Evolutionary conservation across 495 filamentous ascomycete species (phyloP), one percentile per base, ranked within the genome.

Genomic region (Xylaria palmicola): DNA sequence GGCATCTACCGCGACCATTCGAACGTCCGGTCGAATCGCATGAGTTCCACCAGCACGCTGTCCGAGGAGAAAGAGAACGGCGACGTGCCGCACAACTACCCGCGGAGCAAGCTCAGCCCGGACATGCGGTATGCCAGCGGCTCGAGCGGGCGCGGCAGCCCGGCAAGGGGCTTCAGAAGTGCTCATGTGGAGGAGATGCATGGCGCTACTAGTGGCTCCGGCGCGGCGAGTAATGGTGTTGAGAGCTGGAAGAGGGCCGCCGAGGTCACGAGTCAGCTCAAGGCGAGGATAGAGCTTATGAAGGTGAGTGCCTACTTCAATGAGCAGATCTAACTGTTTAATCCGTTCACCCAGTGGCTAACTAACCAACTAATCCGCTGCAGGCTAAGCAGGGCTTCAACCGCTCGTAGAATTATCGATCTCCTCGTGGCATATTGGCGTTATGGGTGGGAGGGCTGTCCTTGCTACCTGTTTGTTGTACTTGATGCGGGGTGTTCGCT

Each of bases 211-310:
- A n/a, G n/a, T n/a, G n/a, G n/a, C n/a, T n/a, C n/a, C n/a, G n/a
- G n/a, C 32, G 13, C 32, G 32, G 32, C 6, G 13, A 36, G 32
- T 36, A 36, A 13, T 36, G 32, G 32, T 36, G 32, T 36, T 13
- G 94, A 97, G 76, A 97, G 91, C 71, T 99, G 94, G 92, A 95
- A 93, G 79, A 79, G 95, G 65, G 95, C 95, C 29, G 94, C 94
- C n/a, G 95, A 99, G 78, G 95, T 99, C 10, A 99, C 95, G 40
- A 97, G 90, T 73, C 92, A 94, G 74, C 75, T 99, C 68, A 99
- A 98, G 80, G 89, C 92, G 43, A 84, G 93, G 74, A 99, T 99
- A 73, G 95, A 99, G 81, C 77, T 78, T 72, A 85, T 85, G 82
- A 85, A 85, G 79, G 82, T 82, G 72, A 64, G 65, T 59, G 49